Evolutionary conservation across 768 basidiomycete species (phyloP).

Genomic region (Guyanaporus albipodus): DNA sequence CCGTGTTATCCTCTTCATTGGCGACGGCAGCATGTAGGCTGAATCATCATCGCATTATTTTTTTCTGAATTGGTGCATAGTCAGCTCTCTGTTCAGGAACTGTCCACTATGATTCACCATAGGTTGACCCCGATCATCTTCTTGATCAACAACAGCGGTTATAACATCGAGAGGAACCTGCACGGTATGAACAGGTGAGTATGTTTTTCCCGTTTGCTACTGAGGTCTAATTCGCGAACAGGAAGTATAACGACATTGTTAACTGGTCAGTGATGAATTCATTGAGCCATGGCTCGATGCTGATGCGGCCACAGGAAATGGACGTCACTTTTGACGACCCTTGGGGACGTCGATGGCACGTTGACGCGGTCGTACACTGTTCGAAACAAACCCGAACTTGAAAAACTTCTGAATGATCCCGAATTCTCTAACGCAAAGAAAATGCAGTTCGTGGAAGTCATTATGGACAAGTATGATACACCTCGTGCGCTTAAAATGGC

Average conservation of each 20-base stretch:
- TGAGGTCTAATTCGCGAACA: constrained; percentile 18
- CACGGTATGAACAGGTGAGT: constrained; percentile 58
- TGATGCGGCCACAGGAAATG: constrained; percentile 45
- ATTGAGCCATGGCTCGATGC: neutral
- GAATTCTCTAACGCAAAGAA: constrained; percentile 59
- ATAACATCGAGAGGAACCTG: constrained; percentile 81
- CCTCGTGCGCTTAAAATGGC: constrained; percentile 58
- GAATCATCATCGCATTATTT: neutral
- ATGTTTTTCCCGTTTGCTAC: neutral
- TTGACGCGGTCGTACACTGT: constrained; percentile 63
- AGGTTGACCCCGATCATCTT: constrained; percentile 81
- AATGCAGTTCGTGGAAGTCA: constrained; percentile 77
- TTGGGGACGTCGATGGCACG: constrained; percentile 49
- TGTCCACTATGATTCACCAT: constrained; percentile 76
- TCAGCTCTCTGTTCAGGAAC: constrained; percentile 77
- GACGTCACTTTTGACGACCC: constrained; percentile 55
- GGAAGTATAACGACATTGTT: constrained; percentile 84
- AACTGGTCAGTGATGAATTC: constrained; percentile 48
- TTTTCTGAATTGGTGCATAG: constrained; percentile 32
- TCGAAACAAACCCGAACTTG: constrained; percentile 61
- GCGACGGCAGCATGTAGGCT: constrained; percentile 75
- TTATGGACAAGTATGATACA: constrained; percentile 71
- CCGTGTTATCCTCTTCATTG: constrained; percentile 79
- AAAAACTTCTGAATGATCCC: constrained; percentile 57
- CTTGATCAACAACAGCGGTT: constrained; percentile 75